Conservation (phyloP, 352 stramenopile genomes). For the Pythium scleroteichum region DNA sequence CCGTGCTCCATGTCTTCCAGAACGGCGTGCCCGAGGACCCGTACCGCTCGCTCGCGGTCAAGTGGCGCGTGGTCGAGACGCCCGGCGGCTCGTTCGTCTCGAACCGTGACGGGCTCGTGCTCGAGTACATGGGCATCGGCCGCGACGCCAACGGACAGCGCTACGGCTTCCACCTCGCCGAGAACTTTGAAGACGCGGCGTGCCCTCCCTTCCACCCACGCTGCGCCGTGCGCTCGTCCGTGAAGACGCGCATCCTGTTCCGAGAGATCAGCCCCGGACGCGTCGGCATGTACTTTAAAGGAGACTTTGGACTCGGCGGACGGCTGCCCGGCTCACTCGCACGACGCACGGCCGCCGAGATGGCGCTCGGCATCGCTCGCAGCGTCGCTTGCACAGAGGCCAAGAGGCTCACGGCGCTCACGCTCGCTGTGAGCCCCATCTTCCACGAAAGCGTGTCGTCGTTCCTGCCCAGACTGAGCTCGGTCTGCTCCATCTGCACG, state of each 20-base stretch:
- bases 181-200: constrained; percentile 36
- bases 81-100: constrained; percentile 23
- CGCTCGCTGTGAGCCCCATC: constrained; percentile 20
- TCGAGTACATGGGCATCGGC: constrained; percentile 48
- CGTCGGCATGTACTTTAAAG: constrained; percentile 23
- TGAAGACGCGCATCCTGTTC: constrained; percentile 18
- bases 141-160: constrained; percentile 37
- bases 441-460: constrained; percentile 11
- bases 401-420: constrained; percentile 32
- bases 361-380: constrained; percentile 16
- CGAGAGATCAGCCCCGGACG: constrained; percentile 15
- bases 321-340: constrained; percentile 14
- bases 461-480: constrained; percentile 2
- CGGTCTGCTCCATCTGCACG: constrained; percentile 18
- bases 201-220: constrained; percentile 8
- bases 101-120: constrained; percentile 47
- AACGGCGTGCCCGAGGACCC: constrained; percentile 31
- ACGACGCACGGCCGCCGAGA: constrained; percentile 17
- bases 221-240: constrained; percentile 7
- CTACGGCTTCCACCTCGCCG: constrained; percentile 37
- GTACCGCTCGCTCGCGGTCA: constrained; percentile 23
- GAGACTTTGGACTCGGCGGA: constrained; percentile 19
- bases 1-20: constrained; percentile 47
- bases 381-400: constrained; percentile 25
- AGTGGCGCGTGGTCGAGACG: constrained; percentile 26